Conservation (phyloP, 78 protist genomes). For the Dictyostelium brefeldianum region DNA sequence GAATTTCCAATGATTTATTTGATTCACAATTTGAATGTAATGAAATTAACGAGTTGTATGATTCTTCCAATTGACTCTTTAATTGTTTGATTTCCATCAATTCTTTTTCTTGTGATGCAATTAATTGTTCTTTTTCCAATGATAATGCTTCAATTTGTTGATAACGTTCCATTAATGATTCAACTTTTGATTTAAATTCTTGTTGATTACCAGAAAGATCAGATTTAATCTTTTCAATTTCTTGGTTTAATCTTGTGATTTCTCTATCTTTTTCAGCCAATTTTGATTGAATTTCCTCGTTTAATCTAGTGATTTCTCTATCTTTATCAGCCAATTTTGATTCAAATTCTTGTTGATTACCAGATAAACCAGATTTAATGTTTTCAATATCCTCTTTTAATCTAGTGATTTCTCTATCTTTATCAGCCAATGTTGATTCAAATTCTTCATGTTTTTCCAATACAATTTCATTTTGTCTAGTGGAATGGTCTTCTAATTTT, state of each 20-base stretch:
- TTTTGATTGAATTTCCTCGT: not conserved
- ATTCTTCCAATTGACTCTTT: not conserved
- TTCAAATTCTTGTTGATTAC: not conserved
- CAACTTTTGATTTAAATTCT: not conserved
- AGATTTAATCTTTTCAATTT: not conserved
- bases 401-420: not conserved
- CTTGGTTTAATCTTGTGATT: not conserved
- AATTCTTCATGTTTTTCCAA: not conserved
- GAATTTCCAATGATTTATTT: not conserved
- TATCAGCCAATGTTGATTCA: not conserved
- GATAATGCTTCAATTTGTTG: not conserved
- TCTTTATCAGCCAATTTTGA: not conserved
- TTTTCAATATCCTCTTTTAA: not conserved
- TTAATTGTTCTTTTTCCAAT: not conserved
- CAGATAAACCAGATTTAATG: not conserved
- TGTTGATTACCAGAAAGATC: not conserved
- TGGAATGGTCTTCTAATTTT: not conserved
- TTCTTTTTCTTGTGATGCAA: not conserved
- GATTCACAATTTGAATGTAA: not conserved
- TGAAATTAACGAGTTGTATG: not conserved
- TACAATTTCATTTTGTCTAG: not conserved
- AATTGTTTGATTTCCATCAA: not conserved
- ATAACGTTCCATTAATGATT: not conserved
- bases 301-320: not conserved
- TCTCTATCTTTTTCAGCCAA: not conserved